phyloP scores from a whole-genome alignment of 768 basidiomycete species.

The Tulasnella sp. region DNA sequence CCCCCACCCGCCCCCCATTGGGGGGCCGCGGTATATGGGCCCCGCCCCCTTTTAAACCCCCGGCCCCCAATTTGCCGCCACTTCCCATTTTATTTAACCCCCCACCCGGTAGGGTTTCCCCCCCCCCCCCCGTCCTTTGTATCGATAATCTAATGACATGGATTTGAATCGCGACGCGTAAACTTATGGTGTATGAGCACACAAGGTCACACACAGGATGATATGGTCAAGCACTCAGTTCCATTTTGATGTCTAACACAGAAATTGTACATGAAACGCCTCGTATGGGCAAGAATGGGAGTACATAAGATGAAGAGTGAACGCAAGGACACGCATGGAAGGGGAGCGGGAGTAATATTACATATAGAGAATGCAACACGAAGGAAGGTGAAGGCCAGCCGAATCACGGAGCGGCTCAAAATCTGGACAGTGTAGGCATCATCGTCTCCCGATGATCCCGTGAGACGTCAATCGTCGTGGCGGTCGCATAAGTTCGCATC shows the following conservation, averaged over 20 bases:
- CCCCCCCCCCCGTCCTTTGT: not conserved
- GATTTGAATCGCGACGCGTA: not conserved
- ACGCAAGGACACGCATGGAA: not conserved
- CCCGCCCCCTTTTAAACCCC: no score
- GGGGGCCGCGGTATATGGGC: no score
- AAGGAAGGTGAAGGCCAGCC: not conserved
- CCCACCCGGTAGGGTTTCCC: no score
- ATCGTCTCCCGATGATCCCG: slow-evolving; percentile 7
- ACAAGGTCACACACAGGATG: not conserved
- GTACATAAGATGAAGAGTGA: not conserved
- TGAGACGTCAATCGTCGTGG: not conserved
- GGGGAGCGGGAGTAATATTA: no score
- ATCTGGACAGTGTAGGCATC: slow-evolving; percentile 1
- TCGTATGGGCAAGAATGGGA: not conserved
- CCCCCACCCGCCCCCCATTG: no score
- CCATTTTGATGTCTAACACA: not conserved
- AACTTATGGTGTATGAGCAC: not conserved
- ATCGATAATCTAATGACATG: not conserved
- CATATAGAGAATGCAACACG: not conserved
- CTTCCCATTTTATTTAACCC: no score
- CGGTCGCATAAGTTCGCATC: slow-evolving; percentile 1
- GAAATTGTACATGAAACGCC: not conserved
- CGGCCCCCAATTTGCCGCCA: no score
- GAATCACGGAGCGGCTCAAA: not conserved
- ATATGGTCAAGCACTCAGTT: not conserved